These are phyloP conservation scores for Vitrella brassicaformis DNA, from an alignment of 73 alveolate species.

Conservation along the genomic window DNA sequence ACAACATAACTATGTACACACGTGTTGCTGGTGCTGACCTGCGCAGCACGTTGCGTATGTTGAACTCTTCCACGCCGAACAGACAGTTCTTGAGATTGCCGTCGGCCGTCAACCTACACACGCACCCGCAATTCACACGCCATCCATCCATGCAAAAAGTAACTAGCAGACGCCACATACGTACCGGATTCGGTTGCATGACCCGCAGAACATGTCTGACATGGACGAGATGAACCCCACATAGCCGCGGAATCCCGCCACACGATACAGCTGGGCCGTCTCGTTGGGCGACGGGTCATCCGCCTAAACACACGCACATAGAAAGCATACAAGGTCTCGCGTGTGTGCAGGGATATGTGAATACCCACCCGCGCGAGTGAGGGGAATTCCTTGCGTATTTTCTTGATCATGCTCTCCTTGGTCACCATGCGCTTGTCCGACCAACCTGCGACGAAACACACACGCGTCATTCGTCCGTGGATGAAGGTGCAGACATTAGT, in stretches of 20 bases:
- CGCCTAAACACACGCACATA: too few relatives aligned
- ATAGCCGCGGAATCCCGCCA: neutral
- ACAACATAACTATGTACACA: too few relatives aligned
- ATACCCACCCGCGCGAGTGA: too few relatives aligned
- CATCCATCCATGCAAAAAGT: too few relatives aligned
- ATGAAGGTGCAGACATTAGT: too few relatives aligned
- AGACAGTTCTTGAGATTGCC: conserved; percentile 45
- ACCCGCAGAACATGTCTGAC: conserved; percentile 42
- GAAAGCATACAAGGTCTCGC: too few relatives aligned
- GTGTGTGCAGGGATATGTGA: too few relatives aligned
- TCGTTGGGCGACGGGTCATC: neutral
- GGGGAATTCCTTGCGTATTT: neutral
- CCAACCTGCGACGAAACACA: too few relatives aligned
- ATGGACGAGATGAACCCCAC: conserved; percentile 43
- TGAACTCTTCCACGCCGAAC: neutral
- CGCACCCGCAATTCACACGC: too few relatives aligned
- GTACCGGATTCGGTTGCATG: conserved; percentile 45
- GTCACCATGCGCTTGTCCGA: neutral
- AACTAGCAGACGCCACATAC: too few relatives aligned
- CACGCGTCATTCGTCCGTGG: too few relatives aligned
- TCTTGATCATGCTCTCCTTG: neutral
- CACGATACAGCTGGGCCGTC: neutral
- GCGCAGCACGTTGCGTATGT: neutral
- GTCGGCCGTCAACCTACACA: conserved; percentile 44
- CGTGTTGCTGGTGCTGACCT: too few relatives aligned